Conservation (phyloP, 2,329 filamentous ascomycete genomes). For the Thyridium curvatum region DNA sequence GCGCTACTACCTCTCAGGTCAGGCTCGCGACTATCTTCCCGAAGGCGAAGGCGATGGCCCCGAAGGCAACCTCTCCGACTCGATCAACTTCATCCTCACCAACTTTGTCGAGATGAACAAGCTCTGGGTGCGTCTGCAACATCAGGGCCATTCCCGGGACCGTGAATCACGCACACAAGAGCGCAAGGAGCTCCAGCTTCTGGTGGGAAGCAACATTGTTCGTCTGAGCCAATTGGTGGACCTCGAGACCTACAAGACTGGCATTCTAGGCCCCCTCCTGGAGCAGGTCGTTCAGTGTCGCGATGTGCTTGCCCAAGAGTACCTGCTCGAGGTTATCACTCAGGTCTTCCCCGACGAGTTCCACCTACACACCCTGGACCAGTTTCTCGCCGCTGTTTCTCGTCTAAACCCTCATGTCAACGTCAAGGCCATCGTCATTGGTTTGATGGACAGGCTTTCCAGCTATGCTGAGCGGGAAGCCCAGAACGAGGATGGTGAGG, state of each 20-base stretch:
- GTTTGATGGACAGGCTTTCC: slow-evolving; percentile 92
- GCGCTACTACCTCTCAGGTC: slow-evolving; percentile 91
- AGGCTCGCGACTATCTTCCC: slow-evolving; percentile 85
- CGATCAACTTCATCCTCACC: slow-evolving; percentile 94
- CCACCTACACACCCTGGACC: slow-evolving; percentile 92
- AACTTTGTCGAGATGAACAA: slow-evolving; percentile 99
- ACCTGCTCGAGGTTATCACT: slow-evolving; percentile 94
- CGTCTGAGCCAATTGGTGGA: slow-evolving; percentile 93
- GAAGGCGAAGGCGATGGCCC: slow-evolving; percentile 79
- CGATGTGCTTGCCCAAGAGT: slow-evolving; percentile 94
- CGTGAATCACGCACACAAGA: slow-evolving; percentile 90
- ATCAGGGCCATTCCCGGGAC: slow-evolving; percentile 94
- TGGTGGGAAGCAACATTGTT: slow-evolving; percentile 95
- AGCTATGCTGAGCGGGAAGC: slow-evolving; percentile 90
- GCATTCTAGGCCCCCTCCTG: slow-evolving; percentile 79
- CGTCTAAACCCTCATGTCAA: slow-evolving; percentile 94
- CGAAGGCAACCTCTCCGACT: slow-evolving; percentile 93
- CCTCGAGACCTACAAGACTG: slow-evolving; percentile 85
- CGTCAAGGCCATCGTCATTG: slow-evolving; percentile 95
- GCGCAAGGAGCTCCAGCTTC: slow-evolving; percentile 86
- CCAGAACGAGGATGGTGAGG: slow-evolving; percentile 61
- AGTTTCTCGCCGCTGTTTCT: slow-evolving; percentile 89
- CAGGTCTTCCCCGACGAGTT: slow-evolving; percentile 99
- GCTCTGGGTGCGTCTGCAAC: slow-evolving; percentile 94
- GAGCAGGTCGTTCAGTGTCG: slow-evolving; percentile 98